A percentile compares a stretch with the other conserved stretches of the same genome.
Conservation (phyloP, 169 alveolate genomes). For the Perkinsus olseni region DNA sequence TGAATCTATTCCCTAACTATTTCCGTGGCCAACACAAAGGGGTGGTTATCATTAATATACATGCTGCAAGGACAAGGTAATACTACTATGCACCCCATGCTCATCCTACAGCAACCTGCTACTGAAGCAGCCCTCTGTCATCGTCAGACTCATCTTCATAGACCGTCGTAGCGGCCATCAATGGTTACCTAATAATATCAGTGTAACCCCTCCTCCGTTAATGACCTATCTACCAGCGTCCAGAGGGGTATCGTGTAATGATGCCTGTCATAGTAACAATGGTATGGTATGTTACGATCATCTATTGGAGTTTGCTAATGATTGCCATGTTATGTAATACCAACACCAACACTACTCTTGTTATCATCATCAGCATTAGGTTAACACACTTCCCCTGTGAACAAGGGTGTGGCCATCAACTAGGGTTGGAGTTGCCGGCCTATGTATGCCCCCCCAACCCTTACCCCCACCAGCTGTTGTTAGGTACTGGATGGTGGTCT, state of each 20-base stretch:
- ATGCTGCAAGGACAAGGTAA: not conserved
- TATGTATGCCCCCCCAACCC: no score
- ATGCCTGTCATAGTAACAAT: not conserved
- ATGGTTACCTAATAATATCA: not conserved
- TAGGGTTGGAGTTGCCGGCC: not conserved
- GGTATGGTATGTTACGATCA: not conserved
- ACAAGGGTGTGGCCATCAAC: not conserved
- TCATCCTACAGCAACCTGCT: no score
- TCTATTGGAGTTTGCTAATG: not conserved
- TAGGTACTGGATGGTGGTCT: not conserved
- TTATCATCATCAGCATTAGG: not conserved
- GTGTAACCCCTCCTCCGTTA: not conserved
- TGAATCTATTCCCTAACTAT: not conserved
- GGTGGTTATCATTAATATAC: not conserved
- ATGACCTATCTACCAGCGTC: not conserved
- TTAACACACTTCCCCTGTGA: not conserved
- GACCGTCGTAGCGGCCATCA: not conserved
- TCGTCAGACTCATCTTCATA: not conserved
- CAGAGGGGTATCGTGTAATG: not conserved
- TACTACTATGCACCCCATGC: no score
- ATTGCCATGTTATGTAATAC: not conserved
- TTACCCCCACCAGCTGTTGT: no score
- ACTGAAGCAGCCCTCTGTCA: not conserved
- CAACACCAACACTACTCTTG: not conserved
- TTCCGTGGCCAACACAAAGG: not conserved